Conservation (phyloP, 208 protist genomes). For the Trypanosoma theileri region DNA sequence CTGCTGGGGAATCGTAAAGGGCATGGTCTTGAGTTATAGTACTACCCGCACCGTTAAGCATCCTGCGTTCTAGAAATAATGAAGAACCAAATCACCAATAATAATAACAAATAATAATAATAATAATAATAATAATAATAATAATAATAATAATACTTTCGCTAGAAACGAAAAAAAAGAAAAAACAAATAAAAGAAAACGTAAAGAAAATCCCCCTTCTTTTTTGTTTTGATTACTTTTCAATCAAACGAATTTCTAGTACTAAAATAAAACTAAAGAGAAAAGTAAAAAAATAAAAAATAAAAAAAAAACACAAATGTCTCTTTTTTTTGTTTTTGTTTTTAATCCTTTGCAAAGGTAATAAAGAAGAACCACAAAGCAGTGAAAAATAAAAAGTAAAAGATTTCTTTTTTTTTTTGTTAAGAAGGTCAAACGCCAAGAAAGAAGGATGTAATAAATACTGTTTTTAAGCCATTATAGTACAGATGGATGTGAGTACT, state of each 20-base stretch:
- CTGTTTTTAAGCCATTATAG: constrained; percentile 16
- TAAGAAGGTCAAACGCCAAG: background rate
- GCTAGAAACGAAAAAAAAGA: too few species aligned
- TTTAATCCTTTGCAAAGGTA: too few species aligned
- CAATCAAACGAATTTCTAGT: background rate
- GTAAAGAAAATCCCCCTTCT: background rate
- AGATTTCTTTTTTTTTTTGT: too few species aligned
- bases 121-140: too few species aligned
- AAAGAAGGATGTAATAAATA: background rate
- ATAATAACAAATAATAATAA: too few species aligned
- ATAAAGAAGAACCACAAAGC: background rate
- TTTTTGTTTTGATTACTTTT: background rate
- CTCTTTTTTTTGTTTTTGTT: too few species aligned
- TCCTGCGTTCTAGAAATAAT: background rate
- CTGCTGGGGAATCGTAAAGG: background rate
- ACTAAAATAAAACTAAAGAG: constrained; percentile 11
- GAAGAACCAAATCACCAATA: too few species aligned
- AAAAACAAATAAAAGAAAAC: background rate
- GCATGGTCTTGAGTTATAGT: background rate
- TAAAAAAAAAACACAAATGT: background rate
- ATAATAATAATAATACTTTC: too few species aligned
- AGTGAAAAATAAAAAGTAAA: constrained; percentile 2
- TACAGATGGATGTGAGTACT: constrained; percentile 21
- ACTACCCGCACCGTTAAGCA: background rate
- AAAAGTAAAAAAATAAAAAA: background rate